These are phyloP conservation scores for Mortierella sp. DNA, from an alignment of 371 early-diverging fungal genomes.

Conservation along the genomic window DNA sequence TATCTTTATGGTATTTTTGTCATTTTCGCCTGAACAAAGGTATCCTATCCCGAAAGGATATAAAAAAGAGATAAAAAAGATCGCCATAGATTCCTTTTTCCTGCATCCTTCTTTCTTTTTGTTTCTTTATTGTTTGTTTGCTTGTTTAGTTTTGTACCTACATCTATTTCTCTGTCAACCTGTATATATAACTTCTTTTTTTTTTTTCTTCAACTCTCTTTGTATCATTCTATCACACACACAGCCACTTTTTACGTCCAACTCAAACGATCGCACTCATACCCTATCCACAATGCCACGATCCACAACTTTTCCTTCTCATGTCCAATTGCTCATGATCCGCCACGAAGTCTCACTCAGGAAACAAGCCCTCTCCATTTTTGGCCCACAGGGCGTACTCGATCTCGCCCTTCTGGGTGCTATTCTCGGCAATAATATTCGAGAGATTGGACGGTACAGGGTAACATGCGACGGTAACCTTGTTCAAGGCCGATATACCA, in stretches of 20 bases:
- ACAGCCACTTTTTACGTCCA: not conserved
- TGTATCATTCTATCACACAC: not conserved
- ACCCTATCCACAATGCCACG: slow-evolving; percentile 9
- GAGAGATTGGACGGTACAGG: slow-evolving; percentile 44
- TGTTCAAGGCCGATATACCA: slow-evolving; percentile 39
- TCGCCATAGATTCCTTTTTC: not conserved
- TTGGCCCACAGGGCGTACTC: slow-evolving; percentile 43
- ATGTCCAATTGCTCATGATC: slow-evolving; percentile 22
- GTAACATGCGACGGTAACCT: slow-evolving; percentile 44
- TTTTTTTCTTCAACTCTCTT: not conserved
- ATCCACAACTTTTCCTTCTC: slow-evolving; percentile 11
- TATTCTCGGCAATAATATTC: slow-evolving; percentile 50
- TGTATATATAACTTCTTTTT: not conserved
- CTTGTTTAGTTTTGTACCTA: not conserved
- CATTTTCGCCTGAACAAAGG: not conserved
- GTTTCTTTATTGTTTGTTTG: too few species aligned
- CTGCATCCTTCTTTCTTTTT: not conserved
- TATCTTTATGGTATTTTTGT: not conserved
- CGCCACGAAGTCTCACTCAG: slow-evolving; percentile 40
- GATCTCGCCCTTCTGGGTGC: slow-evolving; percentile 48
- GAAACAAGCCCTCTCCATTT: slow-evolving; percentile 25
- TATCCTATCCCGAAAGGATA: too few species aligned
- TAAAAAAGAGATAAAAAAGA: not conserved
- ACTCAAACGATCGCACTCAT: not conserved
- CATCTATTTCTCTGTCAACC: not conserved